phyloP scores from a whole-genome alignment of 2,329 filamentous ascomycete species.

The Talaromyces sp. region DNA sequence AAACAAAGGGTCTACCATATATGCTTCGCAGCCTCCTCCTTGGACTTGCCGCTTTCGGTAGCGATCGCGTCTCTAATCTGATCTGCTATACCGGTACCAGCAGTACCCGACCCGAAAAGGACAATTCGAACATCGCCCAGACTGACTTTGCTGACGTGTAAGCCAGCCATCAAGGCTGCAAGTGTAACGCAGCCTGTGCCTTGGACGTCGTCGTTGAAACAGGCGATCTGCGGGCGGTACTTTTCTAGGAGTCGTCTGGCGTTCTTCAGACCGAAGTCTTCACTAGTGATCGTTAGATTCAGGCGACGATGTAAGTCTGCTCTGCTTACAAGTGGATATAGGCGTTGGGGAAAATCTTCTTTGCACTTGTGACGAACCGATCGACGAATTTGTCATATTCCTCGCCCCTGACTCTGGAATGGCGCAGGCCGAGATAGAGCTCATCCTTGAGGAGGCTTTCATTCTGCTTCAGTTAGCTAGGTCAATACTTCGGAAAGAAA shows the following conservation, averaged over 20 bases:
- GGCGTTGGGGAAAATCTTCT: constrained; percentile 69
- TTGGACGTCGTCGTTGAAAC: constrained; percentile 90
- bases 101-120: constrained; percentile 75
- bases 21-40: constrained; percentile 71
- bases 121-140: constrained; percentile 68
- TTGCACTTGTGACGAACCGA: constrained; percentile 64
- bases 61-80: constrained; percentile 77
- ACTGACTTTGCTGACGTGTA: constrained; percentile 64
- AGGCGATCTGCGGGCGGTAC: constrained; percentile 69
- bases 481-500: not conserved
- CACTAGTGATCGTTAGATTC: constrained; percentile 34
- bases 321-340: constrained; percentile 70
- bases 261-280: constrained; percentile 79
- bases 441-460: constrained; percentile 68
- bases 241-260: constrained; percentile 71
- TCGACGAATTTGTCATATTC: constrained; percentile 75
- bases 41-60: constrained; percentile 61
- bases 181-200: constrained; percentile 85
- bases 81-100: constrained; percentile 81
- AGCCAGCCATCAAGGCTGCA: constrained; percentile 72
- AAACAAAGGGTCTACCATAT: constrained; percentile 54
- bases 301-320: not conserved
- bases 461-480: constrained; percentile 48
- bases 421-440: constrained; percentile 71
- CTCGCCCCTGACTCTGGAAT: constrained; percentile 64